Base-by-base conservation (phyloP, 2,329 filamentous ascomycete species). In the Trichoderma simmonsii region DNA sequence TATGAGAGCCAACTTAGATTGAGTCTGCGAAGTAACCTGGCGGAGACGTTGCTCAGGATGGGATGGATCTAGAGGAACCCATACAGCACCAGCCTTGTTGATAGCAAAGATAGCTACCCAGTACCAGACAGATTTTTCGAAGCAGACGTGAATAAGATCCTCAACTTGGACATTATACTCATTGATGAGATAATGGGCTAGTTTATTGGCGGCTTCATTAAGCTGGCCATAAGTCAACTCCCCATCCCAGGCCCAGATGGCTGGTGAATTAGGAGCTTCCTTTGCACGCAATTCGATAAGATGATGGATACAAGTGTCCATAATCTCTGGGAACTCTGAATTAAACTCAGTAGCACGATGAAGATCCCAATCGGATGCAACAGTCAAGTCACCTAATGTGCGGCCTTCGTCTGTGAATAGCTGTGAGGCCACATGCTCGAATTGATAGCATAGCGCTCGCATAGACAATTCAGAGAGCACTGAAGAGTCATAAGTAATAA, bases 61-160 rank as follows among this genome's bases (percentile, higher is more conserved):
- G 2, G 62, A 68, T 28, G 70, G 70, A 12, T 71, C 70, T 18
- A 71, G 70, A 21, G 70, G 70, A 4, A 54, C 54, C 70, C 70
- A 71, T 0, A 57, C 60, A 51, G 68, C 78, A 9, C 78, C 79
- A 12, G 77, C 74, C 60, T 79, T 78, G 30, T 79, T 73, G 28
- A 80, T 71, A 18, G 70, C 78, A 18, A 80, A 51, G 54, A 78
- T 74, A 1, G 75, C 73, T 3, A 79, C 73, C 7, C 74, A 30
- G 14, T 74, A 72, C 74, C 73, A 76, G 26, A 63, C 21, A 2
- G 71, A 77, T 67, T 78, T 75, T 39, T 75, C 74, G 6, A 74
- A 74, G 63, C 61, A 75, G 12, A 75, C 28, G 4, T 72, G 73
- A 6, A 75, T 69, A 1, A 62, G 60, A 77, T 72, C 59, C 78